Percentiles rank a stretch among this genome's conserved stretches.
phyloP scores from a whole-genome alignment of 495 filamentous ascomycete species.

The Venustampulla echinocandica region DNA sequence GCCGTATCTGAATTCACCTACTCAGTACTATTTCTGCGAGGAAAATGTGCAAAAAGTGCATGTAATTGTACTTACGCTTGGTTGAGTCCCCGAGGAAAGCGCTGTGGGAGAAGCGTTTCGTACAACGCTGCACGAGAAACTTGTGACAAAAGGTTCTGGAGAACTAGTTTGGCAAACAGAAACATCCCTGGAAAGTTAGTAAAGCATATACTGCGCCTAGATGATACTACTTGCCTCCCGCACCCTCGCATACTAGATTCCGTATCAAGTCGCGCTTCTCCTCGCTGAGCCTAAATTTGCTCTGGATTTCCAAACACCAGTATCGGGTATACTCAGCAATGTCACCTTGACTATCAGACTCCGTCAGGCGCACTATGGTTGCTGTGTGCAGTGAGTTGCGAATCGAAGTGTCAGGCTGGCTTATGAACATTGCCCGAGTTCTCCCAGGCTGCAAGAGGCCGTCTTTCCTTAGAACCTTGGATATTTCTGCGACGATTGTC shows the following conservation, averaged over 20 bases:
- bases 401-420: conserved; percentile 31
- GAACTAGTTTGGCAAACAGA: conserved; percentile 37
- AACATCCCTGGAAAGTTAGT: conserved; percentile 35
- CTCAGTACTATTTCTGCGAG: neutral
- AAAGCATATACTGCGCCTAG: conserved; percentile 4
- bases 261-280: conserved; percentile 12
- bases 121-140: conserved; percentile 21
- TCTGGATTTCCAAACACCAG: conserved; percentile 19
- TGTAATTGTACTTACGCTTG: conserved; percentile 28
- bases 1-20: conserved; percentile 27
- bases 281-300: conserved; percentile 21
- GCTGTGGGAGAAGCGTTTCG: conserved; percentile 25
- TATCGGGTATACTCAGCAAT: conserved; percentile 23
- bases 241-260: conserved; percentile 15
- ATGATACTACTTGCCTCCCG: conserved; percentile 16
- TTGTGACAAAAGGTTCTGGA: conserved; percentile 32
- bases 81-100: conserved; percentile 29
- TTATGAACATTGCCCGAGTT: conserved; percentile 32
- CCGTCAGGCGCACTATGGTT: conserved; percentile 19
- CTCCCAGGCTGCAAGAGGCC: conserved; percentile 21
- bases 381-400: conserved; percentile 21
- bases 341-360: conserved; percentile 24
- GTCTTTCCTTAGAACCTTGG: conserved; percentile 18
- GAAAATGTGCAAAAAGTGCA: neutral
- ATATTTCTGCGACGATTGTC: conserved; percentile 23